phyloP scores from a whole-genome alignment of 257 asterid species.

The Datura wrightii region DNA sequence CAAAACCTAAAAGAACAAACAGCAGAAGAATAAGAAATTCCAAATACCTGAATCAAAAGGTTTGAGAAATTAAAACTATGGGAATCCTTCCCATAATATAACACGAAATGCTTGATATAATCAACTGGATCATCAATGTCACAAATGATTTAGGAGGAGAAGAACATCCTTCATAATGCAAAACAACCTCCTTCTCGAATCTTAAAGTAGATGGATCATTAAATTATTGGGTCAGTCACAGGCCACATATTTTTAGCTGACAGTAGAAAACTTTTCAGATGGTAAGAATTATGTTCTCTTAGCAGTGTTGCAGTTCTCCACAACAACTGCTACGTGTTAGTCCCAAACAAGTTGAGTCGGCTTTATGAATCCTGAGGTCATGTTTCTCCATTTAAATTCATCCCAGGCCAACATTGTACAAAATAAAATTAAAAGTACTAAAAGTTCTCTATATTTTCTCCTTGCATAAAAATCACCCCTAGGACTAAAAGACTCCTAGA shows the following conservation, averaged over 20 bases:
- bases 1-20: slow-evolving; percentile 9
- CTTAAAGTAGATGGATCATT: not conserved
- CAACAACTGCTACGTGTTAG: not conserved
- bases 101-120: not conserved
- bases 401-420: not conserved
- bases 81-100: not conserved
- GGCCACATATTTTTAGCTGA: not conserved
- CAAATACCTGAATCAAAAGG: not conserved
- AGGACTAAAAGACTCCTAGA: not conserved
- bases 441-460: slow-evolving; percentile 1
- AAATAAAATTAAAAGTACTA: not conserved
- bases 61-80: not conserved
- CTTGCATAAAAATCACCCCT: not conserved
- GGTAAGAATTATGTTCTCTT: not conserved
- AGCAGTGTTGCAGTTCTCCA: not conserved
- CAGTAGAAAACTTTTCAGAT: not conserved
- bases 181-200: not conserved
- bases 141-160: not conserved
- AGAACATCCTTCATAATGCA: not conserved
- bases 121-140: not conserved
- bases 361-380: not conserved
- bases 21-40: not conserved
- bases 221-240: not conserved
- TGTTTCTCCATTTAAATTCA: slow-evolving; percentile 8
- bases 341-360: not conserved